phyloP scores from a whole-genome alignment of 2,329 filamentous ascomycete genomes.

The Sporothrix brasiliensis region DNA sequence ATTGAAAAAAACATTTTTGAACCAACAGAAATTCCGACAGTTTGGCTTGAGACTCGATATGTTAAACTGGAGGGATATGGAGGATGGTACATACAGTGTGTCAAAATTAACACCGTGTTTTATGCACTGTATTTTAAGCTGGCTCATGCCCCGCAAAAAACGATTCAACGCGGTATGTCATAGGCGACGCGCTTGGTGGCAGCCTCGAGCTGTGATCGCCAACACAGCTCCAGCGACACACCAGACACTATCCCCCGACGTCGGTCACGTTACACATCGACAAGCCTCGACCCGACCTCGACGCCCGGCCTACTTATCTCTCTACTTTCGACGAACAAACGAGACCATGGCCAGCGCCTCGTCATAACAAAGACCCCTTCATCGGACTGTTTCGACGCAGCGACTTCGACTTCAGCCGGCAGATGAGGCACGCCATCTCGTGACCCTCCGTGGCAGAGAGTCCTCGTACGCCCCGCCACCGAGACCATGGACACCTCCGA shows the following conservation, averaged over 20 bases:
- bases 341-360: neutral
- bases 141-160: constrained; percentile 12
- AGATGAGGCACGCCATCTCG: constrained; percentile 1
- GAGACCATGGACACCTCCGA: constrained; percentile 30
- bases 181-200: constrained; percentile 12
- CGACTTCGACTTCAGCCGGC: neutral
- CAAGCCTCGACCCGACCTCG: neutral
- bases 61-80: too few relatives aligned
- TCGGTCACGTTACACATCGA: neutral
- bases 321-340: neutral
- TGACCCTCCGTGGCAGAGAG: neutral
- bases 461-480: neutral
- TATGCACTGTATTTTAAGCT: neutral
- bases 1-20: neutral
- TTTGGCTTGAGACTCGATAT: too few relatives aligned
- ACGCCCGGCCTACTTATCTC: too few relatives aligned
- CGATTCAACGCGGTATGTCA: constrained; percentile 24
- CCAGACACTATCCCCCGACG: neutral
- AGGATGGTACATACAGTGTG: neutral
- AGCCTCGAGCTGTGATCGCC: constrained; percentile 23
- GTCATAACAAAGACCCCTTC: neutral
- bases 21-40: neutral
- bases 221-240: neutral
- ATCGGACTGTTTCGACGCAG: neutral
- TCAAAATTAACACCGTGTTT: neutral